Conservation (phyloP, 495 filamentous ascomycete genomes). For the Cenococcum geophilum region DNA sequence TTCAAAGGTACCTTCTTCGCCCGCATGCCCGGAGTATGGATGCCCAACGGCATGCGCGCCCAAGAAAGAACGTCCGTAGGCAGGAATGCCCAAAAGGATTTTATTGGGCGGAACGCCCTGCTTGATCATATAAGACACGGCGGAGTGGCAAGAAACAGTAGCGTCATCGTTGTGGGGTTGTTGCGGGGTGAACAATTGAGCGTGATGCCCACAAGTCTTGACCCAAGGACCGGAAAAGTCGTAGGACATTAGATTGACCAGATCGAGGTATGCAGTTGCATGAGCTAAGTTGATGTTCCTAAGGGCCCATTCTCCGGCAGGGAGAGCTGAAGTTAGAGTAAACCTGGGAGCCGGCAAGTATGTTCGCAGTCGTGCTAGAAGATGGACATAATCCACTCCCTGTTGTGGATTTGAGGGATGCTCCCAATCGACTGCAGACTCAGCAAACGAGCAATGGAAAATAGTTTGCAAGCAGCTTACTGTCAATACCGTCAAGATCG, state of each 20-base stretch:
- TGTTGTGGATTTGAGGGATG: conserved; percentile 65
- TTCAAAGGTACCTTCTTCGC: conserved; percentile 77
- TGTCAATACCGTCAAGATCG: conserved; percentile 79
- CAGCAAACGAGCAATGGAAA: neutral
- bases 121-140: conserved; percentile 58
- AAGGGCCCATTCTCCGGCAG: conserved; percentile 68
- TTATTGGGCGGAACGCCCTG: conserved; percentile 66
- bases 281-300: conserved; percentile 66
- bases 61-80: conserved; percentile 76
- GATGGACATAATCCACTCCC: conserved; percentile 64
- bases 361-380: conserved; percentile 63
- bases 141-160: conserved; percentile 58
- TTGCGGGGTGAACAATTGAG: conserved; percentile 64
- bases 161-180: conserved; percentile 44
- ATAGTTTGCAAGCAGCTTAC: conserved; percentile 44
- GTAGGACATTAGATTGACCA: conserved; percentile 79
- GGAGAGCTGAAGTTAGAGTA: conserved; percentile 72
- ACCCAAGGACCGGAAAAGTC: conserved; percentile 84
- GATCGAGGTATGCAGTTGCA: conserved; percentile 63
- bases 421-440: conserved; percentile 75
- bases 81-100: conserved; percentile 73
- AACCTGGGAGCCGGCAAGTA: conserved; percentile 69
- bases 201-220: conserved; percentile 64
- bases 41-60: conserved; percentile 59
- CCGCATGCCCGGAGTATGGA: conserved; percentile 56